phyloP scores from a whole-genome alignment of 2,329 filamentous ascomycete species.

The Trichothecium sympodiale region DNA sequence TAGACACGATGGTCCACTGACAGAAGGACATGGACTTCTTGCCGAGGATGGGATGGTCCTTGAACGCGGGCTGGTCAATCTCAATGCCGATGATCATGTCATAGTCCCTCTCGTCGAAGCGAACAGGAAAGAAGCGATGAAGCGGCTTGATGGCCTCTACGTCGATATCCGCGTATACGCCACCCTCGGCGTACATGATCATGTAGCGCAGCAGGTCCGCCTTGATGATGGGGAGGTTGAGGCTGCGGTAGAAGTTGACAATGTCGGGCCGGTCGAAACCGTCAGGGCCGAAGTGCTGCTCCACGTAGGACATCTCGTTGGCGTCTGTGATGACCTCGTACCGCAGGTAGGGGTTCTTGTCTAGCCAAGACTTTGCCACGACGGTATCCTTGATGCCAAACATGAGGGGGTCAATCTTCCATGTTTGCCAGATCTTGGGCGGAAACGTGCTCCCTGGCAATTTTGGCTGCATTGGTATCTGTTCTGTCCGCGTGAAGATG shows the following conservation, averaged over 20 bases:
- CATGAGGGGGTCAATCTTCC: slow-evolving; percentile 42
- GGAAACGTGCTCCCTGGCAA: slow-evolving; percentile 23
- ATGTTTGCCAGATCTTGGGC: slow-evolving; percentile 29
- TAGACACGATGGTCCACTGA: slow-evolving; percentile 22
- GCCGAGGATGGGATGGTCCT: slow-evolving; percentile 36
- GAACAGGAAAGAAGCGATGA: slow-evolving; percentile 17
- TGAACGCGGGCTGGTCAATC: slow-evolving; percentile 40
- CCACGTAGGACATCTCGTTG: slow-evolving; percentile 46
- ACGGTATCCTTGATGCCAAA: slow-evolving; percentile 5
- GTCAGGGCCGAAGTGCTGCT: slow-evolving; percentile 53
- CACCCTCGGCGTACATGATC: slow-evolving; percentile 17
- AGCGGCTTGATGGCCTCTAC: slow-evolving; percentile 44
- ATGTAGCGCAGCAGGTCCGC: slow-evolving; percentile 18
- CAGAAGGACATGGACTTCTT: slow-evolving; percentile 49
- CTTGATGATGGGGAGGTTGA: slow-evolving; percentile 14
- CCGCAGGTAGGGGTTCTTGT: slow-evolving; percentile 7
- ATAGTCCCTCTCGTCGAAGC: slow-evolving; percentile 50
- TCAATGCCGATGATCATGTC: slow-evolving; percentile 28
- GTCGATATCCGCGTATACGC: slow-evolving; percentile 23
- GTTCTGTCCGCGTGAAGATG: slow-evolving; percentile 6
- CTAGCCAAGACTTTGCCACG: slow-evolving; percentile 8
- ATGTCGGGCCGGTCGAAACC: slow-evolving; percentile 44
- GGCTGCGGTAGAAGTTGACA: slow-evolving; percentile 4
- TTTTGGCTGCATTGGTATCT: background rate
- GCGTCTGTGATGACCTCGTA: slow-evolving; percentile 8